phyloP scores from a whole-genome alignment of 2,329 filamentous ascomycete species.

The Fusarium sp. region DNA sequence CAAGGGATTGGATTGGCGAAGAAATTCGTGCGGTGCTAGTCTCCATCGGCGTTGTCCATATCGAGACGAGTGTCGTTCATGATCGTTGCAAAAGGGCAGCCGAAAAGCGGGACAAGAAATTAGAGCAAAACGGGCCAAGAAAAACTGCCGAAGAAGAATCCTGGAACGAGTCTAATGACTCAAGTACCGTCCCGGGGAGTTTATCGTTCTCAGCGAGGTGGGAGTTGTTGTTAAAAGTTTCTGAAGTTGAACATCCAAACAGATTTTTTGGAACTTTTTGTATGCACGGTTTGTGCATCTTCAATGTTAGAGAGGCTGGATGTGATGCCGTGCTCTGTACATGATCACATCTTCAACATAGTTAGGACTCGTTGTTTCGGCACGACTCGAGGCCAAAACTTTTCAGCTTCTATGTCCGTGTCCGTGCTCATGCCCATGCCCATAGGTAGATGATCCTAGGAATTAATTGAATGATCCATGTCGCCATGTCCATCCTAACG shows the following conservation, averaged over 20 bases:
- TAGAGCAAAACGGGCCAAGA: conserved; percentile 37
- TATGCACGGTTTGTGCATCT: conserved; percentile 1
- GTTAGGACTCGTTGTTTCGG: conserved; percentile 19
- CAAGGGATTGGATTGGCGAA: conserved; percentile 21
- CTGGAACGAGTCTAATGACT: conserved; percentile 39
- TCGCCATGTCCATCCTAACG: conserved; percentile 14
- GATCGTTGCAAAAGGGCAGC: conserved; percentile 25
- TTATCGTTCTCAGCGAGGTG: conserved; percentile 15
- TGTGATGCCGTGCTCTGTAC: neutral
- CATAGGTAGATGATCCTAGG: conserved; percentile 34
- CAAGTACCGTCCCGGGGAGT: conserved; percentile 37
- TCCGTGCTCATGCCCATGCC: conserved; percentile 33
- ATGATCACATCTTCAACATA: conserved; percentile 1
- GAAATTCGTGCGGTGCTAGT: neutral
- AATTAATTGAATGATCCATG: conserved; percentile 32
- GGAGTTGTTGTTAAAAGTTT: conserved; percentile 15
- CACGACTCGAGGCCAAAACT: conserved; percentile 29
- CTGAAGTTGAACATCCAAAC: conserved; percentile 9
- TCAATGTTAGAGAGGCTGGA: neutral
- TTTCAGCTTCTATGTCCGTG: conserved; percentile 37
- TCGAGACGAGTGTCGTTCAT: conserved; percentile 31
- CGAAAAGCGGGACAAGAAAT: conserved; percentile 44
- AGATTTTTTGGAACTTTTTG: conserved; percentile 9
- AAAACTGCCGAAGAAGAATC: conserved; percentile 40
- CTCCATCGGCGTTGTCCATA: conserved; percentile 33